Evolutionary conservation across 495 filamentous ascomycete species (phyloP).

Genomic region (Trichoderma parareesei): DNA sequence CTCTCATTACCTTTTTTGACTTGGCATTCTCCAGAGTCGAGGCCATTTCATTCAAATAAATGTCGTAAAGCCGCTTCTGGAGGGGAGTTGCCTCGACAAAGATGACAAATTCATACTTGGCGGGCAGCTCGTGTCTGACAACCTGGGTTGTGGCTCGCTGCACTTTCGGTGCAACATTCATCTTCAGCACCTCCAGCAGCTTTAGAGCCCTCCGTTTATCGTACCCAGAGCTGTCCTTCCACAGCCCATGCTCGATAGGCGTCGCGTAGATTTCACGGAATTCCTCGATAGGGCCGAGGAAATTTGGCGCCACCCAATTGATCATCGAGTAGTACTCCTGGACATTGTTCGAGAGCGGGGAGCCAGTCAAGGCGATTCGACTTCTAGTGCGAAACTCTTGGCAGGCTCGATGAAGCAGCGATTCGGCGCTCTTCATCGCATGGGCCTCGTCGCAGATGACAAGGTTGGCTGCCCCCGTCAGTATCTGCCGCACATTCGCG

Average conservation of each 20-base stretch:
- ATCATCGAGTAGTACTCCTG: conserved; percentile 79
- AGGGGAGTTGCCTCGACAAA: conserved; percentile 58
- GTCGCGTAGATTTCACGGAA: conserved; percentile 62
- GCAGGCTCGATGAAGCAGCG: conserved; percentile 45
- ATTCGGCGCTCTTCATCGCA: conserved; percentile 54
- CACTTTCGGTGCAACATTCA: conserved; percentile 69
- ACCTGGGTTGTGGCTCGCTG: conserved; percentile 62
- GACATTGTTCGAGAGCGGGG: conserved; percentile 76
- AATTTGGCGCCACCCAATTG: conserved; percentile 77
- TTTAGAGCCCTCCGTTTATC: conserved; percentile 53
- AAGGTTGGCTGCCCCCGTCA: conserved; percentile 58
- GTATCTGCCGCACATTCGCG: conserved; percentile 26
- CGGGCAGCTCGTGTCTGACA: conserved; percentile 54
- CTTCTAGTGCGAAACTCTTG: conserved; percentile 54
- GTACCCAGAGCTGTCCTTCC: conserved; percentile 45
- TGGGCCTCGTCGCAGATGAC: conserved; percentile 90
- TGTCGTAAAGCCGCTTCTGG: conserved; percentile 56
- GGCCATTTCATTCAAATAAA: conserved; percentile 37
- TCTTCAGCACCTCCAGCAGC: conserved; percentile 61
- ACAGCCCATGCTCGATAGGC: conserved; percentile 66
- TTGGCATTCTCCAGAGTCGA: conserved; percentile 6
- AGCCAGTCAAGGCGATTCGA: conserved; percentile 82
- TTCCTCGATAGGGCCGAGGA: conserved; percentile 55
- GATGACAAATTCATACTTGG: conserved; percentile 76
- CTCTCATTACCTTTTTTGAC: conserved; percentile 22